Conservation (phyloP, 2,329 filamentous ascomycete species). For the Aspergillus floridensis region DNA sequence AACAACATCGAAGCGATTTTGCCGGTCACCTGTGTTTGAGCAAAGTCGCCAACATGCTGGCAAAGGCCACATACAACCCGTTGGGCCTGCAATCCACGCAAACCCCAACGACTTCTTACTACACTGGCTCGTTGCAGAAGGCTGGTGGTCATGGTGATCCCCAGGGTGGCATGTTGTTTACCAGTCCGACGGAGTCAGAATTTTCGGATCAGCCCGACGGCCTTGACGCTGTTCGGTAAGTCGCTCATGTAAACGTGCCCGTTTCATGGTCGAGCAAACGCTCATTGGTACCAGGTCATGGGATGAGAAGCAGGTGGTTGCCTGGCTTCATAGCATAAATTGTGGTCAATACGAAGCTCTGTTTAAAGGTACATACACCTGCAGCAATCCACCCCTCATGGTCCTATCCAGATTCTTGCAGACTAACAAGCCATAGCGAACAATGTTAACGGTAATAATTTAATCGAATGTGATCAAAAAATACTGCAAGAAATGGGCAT, state of each 20-base stretch:
- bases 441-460: constrained; percentile 95
- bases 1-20: background rate
- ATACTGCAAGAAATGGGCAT: constrained; percentile 97
- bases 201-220: constrained; percentile 77
- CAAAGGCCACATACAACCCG: constrained; percentile 40
- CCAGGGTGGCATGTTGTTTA: constrained; percentile 51
- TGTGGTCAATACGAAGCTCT: constrained; percentile 90
- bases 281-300: constrained; percentile 54
- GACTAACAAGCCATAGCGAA: constrained; percentile 56
- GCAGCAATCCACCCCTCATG: background rate
- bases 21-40: background rate
- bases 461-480: constrained; percentile 95
- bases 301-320: constrained; percentile 87
- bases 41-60: constrained; percentile 33
- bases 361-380: constrained; percentile 60
- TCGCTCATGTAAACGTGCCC: background rate
- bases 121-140: constrained; percentile 29
- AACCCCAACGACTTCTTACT: constrained; percentile 33
- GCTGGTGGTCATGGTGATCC: constrained; percentile 27
- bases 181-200: constrained; percentile 86
- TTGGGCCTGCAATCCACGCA: constrained; percentile 35
- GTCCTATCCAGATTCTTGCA: constrained; percentile 1
- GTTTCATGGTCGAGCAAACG: constrained; percentile 5
- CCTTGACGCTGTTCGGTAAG: constrained; percentile 69
- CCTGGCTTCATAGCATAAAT: constrained; percentile 87